phyloP scores from a whole-genome alignment of 805 yeast species.

The Yarrowia phangngaensis region DNA sequence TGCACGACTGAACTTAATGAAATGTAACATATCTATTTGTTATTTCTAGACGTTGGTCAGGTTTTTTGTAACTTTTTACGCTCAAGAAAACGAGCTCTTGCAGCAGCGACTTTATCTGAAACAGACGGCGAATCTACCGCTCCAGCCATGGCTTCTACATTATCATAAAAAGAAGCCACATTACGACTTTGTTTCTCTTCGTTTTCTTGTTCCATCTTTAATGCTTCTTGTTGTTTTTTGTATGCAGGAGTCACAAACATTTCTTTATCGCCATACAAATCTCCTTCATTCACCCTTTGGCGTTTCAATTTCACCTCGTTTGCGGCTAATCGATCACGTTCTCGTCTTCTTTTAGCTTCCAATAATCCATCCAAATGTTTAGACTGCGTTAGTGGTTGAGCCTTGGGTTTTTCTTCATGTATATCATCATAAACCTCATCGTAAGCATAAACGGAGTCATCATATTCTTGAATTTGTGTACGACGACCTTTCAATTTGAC shows the following conservation, averaged over 20 bases:
- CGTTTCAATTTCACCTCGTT: conserved; percentile 39
- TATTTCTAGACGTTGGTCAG: too few species aligned
- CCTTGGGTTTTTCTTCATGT: conserved; percentile 35
- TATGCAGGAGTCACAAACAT: conserved; percentile 51
- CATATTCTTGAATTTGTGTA: conserved; percentile 12
- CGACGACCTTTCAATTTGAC: neutral
- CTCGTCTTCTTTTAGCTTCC: conserved; percentile 46
- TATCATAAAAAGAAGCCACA: conserved; percentile 6
- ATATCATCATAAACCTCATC: conserved; percentile 50
- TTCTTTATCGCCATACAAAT: conserved; percentile 42
- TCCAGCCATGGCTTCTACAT: conserved; percentile 7
- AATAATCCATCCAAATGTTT: conserved; percentile 44
- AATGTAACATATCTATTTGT: too few species aligned
- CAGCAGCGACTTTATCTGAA: conserved; percentile 15
- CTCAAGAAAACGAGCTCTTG: conserved; percentile 17
- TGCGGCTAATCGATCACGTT: conserved; percentile 45
- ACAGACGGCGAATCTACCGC: too few species aligned
- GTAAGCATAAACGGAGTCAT: conserved; percentile 39
- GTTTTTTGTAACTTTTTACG: conserved; percentile 1
- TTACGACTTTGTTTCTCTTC: conserved; percentile 30
- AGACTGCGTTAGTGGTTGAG: conserved; percentile 25
- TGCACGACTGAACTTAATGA: neutral
- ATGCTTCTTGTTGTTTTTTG: conserved; percentile 41
- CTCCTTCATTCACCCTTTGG: conserved; percentile 44
- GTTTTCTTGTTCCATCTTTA: conserved; percentile 30